Evolutionary conservation across 345 rosid species (phyloP).

Genomic region (Moringa oleifera): DNA sequence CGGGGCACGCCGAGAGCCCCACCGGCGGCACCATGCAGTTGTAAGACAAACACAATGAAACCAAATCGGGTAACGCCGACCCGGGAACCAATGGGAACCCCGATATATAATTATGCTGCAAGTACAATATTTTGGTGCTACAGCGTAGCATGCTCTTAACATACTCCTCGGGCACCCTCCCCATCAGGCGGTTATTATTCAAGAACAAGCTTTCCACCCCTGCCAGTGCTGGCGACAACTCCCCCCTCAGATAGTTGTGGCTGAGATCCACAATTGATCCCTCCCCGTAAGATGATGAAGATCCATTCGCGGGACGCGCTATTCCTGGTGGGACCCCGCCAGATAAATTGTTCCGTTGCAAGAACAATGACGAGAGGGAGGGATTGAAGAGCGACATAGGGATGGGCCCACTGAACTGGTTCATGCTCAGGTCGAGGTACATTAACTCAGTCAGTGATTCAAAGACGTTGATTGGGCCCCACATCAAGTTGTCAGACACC

Average conservation of each 20-base stretch:
- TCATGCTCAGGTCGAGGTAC: constrained; percentile 79
- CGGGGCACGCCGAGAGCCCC: constrained; percentile 53
- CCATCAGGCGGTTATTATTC: constrained; percentile 62
- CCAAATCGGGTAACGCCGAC: constrained; percentile 44
- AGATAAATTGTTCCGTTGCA: constrained; percentile 87
- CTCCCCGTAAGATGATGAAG: constrained; percentile 25
- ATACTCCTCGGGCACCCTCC: constrained; percentile 61
- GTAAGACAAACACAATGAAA: constrained; percentile 65
- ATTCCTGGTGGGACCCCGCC: constrained; percentile 37
- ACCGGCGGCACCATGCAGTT: constrained; percentile 69
- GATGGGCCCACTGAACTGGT: constrained; percentile 66
- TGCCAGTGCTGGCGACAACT: constrained; percentile 38
- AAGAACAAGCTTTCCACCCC: constrained; percentile 64
- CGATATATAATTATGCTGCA: constrained; percentile 70
- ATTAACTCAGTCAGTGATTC: constrained; percentile 39
- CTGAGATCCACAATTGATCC: constrained; percentile 74
- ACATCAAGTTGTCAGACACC: constrained; percentile 42
- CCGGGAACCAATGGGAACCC: constrained; percentile 47
- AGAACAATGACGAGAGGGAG: constrained; percentile 43
- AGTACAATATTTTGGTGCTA: constrained; percentile 48
- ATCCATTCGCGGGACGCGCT: constrained; percentile 4
- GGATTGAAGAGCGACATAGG: constrained; percentile 50
- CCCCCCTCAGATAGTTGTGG: constrained; percentile 62
- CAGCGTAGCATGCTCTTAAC: constrained; percentile 39
- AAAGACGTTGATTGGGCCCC: constrained; percentile 61